Evolutionary conservation across 2,329 filamentous ascomycete genomes (phyloP).

Genomic region (Cadophora sp.): DNA sequence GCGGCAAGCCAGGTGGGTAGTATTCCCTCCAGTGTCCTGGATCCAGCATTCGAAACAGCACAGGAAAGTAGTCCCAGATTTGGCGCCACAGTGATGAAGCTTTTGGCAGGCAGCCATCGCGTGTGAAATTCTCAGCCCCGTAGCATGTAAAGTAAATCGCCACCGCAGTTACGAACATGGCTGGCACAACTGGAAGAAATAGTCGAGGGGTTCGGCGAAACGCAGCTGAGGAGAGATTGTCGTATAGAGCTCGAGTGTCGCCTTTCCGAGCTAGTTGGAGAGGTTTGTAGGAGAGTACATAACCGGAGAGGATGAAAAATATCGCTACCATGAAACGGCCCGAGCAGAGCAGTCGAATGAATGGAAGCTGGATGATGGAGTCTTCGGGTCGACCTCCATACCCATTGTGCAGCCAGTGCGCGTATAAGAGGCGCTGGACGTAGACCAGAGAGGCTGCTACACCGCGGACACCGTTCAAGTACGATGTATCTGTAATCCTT

Average conservation of each 20-base stretch:
- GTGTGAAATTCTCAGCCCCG: not conserved
- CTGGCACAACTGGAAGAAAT: constrained; percentile 9
- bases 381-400: not conserved
- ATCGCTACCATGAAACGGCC: constrained; percentile 54
- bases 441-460: constrained; percentile 45
- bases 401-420: constrained; percentile 3
- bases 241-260: constrained; percentile 47
- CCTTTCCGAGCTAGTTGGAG: constrained; percentile 42
- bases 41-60: constrained; percentile 12
- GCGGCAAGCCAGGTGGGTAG: constrained; percentile 7
- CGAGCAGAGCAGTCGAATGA: constrained; percentile 22
- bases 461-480: constrained; percentile 55
- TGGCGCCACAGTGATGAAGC: constrained; percentile 1
- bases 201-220: constrained; percentile 20
- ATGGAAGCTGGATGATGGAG: constrained; percentile 18
- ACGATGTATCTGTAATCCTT: constrained; percentile 34
- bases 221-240: constrained; percentile 32
- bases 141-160: constrained; percentile 7
- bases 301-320: constrained; percentile 57
- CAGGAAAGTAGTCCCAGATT: constrained; percentile 32
- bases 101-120: constrained; percentile 3
- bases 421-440: constrained; percentile 12
- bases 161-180: constrained; percentile 10
- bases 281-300: constrained; percentile 51
- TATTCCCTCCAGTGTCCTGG: constrained; percentile 9